Percentiles rank a stretch among this genome's conserved stretches.
These are phyloP conservation scores for Paracoccidioides lutzii DNA, from an alignment of 2,329 filamentous ascomycete genomes.

Conservation along the genomic window DNA sequence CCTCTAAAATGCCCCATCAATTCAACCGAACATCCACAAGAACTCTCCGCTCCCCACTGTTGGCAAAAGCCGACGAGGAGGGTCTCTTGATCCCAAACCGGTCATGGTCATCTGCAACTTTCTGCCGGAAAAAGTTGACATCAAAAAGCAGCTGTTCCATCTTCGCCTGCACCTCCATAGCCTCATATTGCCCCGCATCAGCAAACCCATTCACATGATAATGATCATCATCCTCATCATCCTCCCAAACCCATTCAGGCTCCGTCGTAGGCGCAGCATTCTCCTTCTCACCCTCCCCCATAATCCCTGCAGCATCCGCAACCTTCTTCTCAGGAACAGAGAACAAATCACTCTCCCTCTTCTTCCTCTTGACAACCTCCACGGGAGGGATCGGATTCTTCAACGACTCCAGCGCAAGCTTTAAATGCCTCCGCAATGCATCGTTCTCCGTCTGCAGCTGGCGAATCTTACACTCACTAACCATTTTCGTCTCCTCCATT, in stretches of 20 bases:
- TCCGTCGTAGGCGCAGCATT: constrained; percentile 20
- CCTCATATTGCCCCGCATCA: constrained; percentile 30
- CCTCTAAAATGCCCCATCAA: not conserved
- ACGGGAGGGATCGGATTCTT: constrained; percentile 73
- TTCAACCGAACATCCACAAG: constrained; percentile 4
- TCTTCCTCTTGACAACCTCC: constrained; percentile 18
- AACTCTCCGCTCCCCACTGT: constrained; percentile 1
- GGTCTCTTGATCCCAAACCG: constrained; percentile 23
- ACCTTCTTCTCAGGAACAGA: constrained; percentile 26
- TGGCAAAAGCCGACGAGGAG: not conserved
- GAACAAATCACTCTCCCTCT: constrained; percentile 22
- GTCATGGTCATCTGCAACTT: constrained; percentile 63
- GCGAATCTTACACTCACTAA: constrained; percentile 87
- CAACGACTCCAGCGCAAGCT: constrained; percentile 69
- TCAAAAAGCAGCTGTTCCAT: constrained; percentile 77
- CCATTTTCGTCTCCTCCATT: constrained; percentile 87
- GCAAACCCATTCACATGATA: not conserved
- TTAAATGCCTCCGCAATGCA: constrained; percentile 72
- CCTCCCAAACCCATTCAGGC: constrained; percentile 20
- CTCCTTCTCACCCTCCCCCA: constrained; percentile 44
- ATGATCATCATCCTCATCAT: constrained; percentile 12
- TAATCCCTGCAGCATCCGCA: constrained; percentile 16
- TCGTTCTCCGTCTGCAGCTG: constrained; percentile 84
- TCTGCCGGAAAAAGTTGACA: constrained; percentile 65
- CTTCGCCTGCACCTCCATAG: constrained; percentile 60